Evolutionary conservation across 306 rosid species (phyloP), one percentile per base, ranked within the genome.

Genomic region (Cajanus cajan): DNA sequence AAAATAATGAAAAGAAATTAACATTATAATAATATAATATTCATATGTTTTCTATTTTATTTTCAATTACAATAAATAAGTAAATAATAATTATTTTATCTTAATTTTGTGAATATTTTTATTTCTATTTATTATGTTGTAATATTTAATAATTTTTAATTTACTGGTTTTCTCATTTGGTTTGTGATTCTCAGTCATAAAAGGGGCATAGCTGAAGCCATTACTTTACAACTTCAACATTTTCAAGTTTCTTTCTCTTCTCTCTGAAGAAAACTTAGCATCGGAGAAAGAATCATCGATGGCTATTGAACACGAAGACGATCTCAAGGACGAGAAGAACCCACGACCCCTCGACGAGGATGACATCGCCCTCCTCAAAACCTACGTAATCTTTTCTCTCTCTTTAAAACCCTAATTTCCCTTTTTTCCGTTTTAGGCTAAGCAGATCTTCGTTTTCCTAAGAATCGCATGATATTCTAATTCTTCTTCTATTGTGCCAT

Each of bases 301-400:
- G 99, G 96, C 99, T 13, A 76, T 82, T 0, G 97, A 93, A 39
- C 91, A 88, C 2, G 99, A 96, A 70, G 94, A 93, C 39, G 98
- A 93, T 37, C 31, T 96, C 87, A 96, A 96, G 86, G 99, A 96
- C 83, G 99, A 96, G 97, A 96, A 96, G 92, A 96, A 91, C 80
- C 98, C 98, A 19, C 90, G 85, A 43, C 99, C 99, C 15, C 98
- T 93, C 21, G 99, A 96, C 22, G 99, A 96, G 78, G 99, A 93
- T 76, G 98, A 96, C 71, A 96, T 93, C 50, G 98, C 97, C 11
- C 92, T 96, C 15, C 98, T 96, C 82, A 96, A 93, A 84, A 96
- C 99, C 41, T 96, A 96, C 16, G 99, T 96, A 83, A 52, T 9
- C 79, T 16, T 31, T 19, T 19, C 25, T 28, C 16, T 74, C 62